Percentiles rank a stretch among this genome's conserved stretches.
These are phyloP conservation scores for Tuber microsphaerosporum DNA, from an alignment of 495 filamentous ascomycete species.

Conservation along the genomic window DNA sequence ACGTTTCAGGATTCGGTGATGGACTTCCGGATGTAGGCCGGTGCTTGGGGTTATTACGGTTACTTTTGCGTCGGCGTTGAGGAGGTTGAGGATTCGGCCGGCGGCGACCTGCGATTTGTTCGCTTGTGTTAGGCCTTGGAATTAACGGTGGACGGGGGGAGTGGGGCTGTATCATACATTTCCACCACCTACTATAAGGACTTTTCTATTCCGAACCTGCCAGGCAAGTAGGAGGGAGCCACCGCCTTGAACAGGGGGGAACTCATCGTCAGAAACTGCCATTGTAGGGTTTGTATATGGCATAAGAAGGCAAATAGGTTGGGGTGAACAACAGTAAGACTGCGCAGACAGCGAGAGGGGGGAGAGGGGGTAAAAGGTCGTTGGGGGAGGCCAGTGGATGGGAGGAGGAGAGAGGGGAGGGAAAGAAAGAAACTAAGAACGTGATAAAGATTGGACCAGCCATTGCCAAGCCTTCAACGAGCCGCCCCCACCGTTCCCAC, in stretches of 20 bases:
- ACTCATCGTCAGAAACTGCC: conserved; percentile 45
- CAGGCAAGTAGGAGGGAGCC: conserved; percentile 90
- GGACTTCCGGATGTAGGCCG: conserved; percentile 81
- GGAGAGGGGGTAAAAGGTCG: not conserved
- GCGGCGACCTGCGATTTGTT: conserved; percentile 69
- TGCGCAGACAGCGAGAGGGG: not conserved
- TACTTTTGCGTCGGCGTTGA: conserved; percentile 89
- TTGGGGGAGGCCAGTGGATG: not conserved
- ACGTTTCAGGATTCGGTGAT: conserved; percentile 62
- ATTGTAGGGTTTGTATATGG: conserved; percentile 1
- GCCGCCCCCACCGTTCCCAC: not conserved
- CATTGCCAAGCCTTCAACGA: not conserved
- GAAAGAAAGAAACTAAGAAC: not conserved
- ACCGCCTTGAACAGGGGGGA: conserved; percentile 75
- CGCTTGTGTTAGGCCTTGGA: conserved; percentile 19
- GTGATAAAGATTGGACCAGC: not conserved
- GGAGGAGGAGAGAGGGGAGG: not conserved
- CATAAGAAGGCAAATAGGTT: not conserved
- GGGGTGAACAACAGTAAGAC: not conserved
- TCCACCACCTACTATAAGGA: conserved; percentile 86
- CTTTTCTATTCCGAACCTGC: conserved; percentile 76
- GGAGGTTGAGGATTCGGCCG: conserved; percentile 80
- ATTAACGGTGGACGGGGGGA: conserved; percentile 8
- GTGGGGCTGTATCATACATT: conserved; percentile 53
- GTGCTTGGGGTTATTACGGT: conserved; percentile 72